Base-by-base conservation (phyloP, 2,329 filamentous ascomycete genomes). In the Plectosphaerella sp. region DNA sequence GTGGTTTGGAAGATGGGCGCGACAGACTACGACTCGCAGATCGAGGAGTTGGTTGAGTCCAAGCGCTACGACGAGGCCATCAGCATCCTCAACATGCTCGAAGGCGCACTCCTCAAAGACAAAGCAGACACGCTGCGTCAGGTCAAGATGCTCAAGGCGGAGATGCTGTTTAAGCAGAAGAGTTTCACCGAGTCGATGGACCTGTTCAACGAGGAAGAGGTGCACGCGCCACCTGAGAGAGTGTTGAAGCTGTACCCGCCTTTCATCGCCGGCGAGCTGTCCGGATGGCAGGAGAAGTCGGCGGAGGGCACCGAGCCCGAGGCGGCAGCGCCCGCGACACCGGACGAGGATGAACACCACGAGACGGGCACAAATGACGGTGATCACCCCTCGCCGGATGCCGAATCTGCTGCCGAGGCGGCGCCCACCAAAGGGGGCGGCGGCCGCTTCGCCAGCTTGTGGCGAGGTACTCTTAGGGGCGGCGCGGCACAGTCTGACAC, bases 1-100 rank as follows among this genome's bases (percentile, higher is more conserved):
- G 88, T 82, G 35, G 89, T 99, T 37, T 99, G 94, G 94, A 88
- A 94, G 61, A 97, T 99, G 94, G 89, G 86, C 57, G 89, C 93
- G 4, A 84, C 92, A 37, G 88, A 92, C 58, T 99, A 99, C 64
- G 90, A 96, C 66, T 84, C 86, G 2, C 94, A 99, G 65, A 84
- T 97, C 20, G 83, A 91, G 54, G 84, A 94, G 58, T 78, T 99
- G 24, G 84, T 96, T 1, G 80, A 85, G 18, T 82, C 80, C 54
- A 83, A 80, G 10, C 81, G 83, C 54, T 89, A 92, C 51, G 93
- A 99, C 61, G 95, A 99, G 70, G 93, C 93, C 0, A 88, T 97
- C 56, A 97, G 91, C 63, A 74, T 99, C 9, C 75, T 97, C 7
- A 79, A 82, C 47, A 91, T 97, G 84, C 80, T 99, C 1, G 94